Conservation (phyloP, 352 stramenopile species). For the Globisporangium nagaii region DNA sequence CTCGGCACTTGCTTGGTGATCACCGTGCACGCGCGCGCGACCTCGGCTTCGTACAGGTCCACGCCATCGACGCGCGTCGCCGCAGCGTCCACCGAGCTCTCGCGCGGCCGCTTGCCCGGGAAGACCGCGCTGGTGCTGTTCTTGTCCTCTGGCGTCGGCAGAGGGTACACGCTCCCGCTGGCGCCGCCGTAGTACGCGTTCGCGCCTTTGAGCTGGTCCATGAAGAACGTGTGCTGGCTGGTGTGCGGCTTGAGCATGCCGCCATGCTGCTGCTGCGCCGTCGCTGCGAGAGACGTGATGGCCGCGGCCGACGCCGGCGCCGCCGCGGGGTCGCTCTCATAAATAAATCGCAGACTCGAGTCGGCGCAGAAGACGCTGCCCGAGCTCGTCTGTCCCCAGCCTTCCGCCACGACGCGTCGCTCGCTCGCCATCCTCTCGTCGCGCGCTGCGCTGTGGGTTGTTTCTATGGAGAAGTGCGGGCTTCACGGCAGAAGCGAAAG, state of each 20-base stretch:
- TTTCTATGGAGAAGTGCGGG: not conserved
- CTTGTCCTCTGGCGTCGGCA: constrained; percentile 3
- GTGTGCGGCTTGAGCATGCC: not conserved
- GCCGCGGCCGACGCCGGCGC: constrained; percentile 12
- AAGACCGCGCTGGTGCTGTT: constrained; percentile 2
- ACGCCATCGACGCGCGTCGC: constrained; percentile 21
- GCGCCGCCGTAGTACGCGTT: constrained; percentile 4
- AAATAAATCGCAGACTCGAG: constrained; percentile 77
- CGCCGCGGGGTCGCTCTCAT: constrained; percentile 34
- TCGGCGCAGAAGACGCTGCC: constrained; percentile 79
- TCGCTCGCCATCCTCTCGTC: constrained; percentile 12
- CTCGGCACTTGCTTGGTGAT: constrained; percentile 39
- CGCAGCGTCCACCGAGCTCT: constrained; percentile 5
- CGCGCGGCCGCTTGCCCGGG: constrained; percentile 12
- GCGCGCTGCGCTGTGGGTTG: no score
- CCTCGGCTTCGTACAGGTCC: constrained; percentile 57
- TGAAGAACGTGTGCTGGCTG: constrained; percentile 8
- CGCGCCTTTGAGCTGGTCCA: constrained; percentile 14
- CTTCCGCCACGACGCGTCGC: constrained; percentile 63
- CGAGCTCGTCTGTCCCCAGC: constrained; percentile 46
- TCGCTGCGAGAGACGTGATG: constrained; percentile 23
- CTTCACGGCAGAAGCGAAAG: constrained; percentile 3
- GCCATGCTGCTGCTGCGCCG: not conserved
- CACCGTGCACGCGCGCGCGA: constrained; percentile 47
- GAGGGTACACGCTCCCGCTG: not conserved